Conservation (phyloP, 805 yeast species). For the Alloascoidea africana region DNA sequence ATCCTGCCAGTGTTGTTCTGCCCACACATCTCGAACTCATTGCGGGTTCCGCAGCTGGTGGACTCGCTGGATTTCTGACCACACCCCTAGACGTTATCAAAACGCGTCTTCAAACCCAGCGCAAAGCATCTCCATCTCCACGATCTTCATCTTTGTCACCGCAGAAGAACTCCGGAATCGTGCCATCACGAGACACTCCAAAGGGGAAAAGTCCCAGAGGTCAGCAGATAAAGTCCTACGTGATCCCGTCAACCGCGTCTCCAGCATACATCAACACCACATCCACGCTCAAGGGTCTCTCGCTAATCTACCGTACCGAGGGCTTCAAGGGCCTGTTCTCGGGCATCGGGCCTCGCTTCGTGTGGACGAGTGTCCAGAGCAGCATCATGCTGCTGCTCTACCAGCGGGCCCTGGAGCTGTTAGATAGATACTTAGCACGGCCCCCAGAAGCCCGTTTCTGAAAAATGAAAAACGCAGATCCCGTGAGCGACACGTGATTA, state of each 20-base stretch:
- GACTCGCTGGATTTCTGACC: constrained; percentile 75
- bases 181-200: constrained; percentile 2
- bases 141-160: too few relatives aligned
- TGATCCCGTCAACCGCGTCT: background rate
- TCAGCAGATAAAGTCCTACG: constrained; percentile 1
- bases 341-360: constrained; percentile 92
- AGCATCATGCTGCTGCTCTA: constrained; percentile 85
- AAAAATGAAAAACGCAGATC: too few relatives aligned
- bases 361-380: constrained; percentile 94
- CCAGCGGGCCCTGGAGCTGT: constrained; percentile 53
- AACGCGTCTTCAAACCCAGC: constrained; percentile 86
- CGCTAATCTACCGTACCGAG: constrained; percentile 48
- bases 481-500: too few relatives aligned
- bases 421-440: constrained; percentile 20
- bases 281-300: constrained; percentile 36
- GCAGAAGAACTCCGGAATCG: too few relatives aligned
- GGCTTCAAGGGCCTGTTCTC: constrained; percentile 72
- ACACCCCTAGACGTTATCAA: constrained; percentile 89
- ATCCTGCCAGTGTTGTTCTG: constrained; percentile 23
- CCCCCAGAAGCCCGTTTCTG: too few relatives aligned
- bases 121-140: constrained; percentile 13
- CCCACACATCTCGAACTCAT: constrained; percentile 47
- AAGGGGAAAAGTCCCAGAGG: constrained; percentile 6
- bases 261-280: constrained; percentile 14
- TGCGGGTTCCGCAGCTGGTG: constrained; percentile 96